These are phyloP conservation scores for Candida insectorum DNA, from an alignment of 805 yeast genomes.

Conservation along the genomic window DNA sequence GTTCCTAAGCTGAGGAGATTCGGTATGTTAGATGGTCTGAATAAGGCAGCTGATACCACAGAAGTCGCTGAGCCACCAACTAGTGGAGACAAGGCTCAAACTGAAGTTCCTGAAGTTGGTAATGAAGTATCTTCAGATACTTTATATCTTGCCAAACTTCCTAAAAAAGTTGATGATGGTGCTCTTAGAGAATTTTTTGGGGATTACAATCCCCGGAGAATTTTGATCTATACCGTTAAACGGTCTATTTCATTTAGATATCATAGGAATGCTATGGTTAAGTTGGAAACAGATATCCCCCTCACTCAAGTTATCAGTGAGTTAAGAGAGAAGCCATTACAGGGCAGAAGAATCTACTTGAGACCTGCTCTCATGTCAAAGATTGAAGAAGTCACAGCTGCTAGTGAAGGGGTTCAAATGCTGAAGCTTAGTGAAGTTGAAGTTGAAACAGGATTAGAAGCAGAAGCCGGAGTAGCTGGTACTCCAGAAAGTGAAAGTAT, in stretches of 20 bases:
- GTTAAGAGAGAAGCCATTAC: slow-evolving; percentile 28
- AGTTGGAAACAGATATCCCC: slow-evolving; percentile 47
- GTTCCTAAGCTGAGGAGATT: slow-evolving; percentile 18
- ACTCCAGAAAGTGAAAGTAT: no score
- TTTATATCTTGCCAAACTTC: slow-evolving; percentile 41
- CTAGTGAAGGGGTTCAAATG: no score
- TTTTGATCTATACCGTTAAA: slow-evolving; percentile 44
- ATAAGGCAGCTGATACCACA: neutral
- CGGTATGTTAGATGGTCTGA: neutral
- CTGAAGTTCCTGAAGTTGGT: neutral
- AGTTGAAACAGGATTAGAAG: no score
- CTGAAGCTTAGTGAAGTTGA: no score
- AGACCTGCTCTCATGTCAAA: slow-evolving; percentile 41
- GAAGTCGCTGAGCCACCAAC: neutral
- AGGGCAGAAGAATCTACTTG: slow-evolving; percentile 30
- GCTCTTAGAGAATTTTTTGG: slow-evolving; percentile 44
- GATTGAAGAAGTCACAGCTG: slow-evolving; percentile 44
- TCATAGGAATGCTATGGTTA: slow-evolving; percentile 30
- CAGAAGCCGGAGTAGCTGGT: no score
- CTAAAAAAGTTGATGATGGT: slow-evolving; percentile 38
- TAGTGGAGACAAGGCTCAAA: neutral
- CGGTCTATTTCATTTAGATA: slow-evolving; percentile 25
- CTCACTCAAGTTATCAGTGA: slow-evolving; percentile 42
- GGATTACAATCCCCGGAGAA: slow-evolving; percentile 44
- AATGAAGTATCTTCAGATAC: slow-evolving; percentile 38